Conservation (phyloP, 2,329 filamentous ascomycete genomes). For the Colletotrichum somersetense region DNA sequence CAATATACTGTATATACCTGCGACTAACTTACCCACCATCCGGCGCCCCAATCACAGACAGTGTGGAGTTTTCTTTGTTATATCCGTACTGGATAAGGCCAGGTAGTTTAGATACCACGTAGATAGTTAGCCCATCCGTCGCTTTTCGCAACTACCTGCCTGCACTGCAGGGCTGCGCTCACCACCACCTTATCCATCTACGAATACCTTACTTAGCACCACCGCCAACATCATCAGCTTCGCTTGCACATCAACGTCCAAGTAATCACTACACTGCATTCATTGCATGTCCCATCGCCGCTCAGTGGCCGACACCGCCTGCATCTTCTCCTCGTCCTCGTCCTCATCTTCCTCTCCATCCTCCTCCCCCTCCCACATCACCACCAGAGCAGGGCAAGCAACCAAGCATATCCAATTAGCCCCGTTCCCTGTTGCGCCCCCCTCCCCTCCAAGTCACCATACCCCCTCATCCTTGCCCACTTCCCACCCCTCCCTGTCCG, state of each 20-base stretch:
- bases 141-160: constrained; percentile 6
- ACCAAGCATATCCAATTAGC: constrained; percentile 30
- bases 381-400: constrained; percentile 18
- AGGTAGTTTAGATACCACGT: too few relatives aligned
- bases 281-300: constrained; percentile 1
- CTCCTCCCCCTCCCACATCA: not conserved
- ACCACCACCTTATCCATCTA: not conserved
- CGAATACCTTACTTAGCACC: too few relatives aligned
- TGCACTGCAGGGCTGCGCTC: not conserved
- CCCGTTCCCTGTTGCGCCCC: constrained; percentile 33
- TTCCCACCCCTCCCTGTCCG: constrained; percentile 22
- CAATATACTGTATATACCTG: too few relatives aligned
- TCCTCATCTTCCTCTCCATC: not conserved
- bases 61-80: not conserved
- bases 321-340: not conserved
- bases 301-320: not conserved
- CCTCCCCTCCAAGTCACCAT: constrained; percentile 32
- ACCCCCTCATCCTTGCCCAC: constrained; percentile 26
- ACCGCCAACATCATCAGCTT: constrained; percentile 1
- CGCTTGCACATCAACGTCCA: constrained; percentile 7
- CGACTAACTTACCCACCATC: not conserved
- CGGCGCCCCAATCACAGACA: not conserved
- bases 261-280: not conserved
- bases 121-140: not conserved
- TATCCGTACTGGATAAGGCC: not conserved